These are phyloP conservation scores for Linnemannia schmuckeri DNA, from an alignment of 192 early-diverging fungal genomes.

Conservation along the genomic window DNA sequence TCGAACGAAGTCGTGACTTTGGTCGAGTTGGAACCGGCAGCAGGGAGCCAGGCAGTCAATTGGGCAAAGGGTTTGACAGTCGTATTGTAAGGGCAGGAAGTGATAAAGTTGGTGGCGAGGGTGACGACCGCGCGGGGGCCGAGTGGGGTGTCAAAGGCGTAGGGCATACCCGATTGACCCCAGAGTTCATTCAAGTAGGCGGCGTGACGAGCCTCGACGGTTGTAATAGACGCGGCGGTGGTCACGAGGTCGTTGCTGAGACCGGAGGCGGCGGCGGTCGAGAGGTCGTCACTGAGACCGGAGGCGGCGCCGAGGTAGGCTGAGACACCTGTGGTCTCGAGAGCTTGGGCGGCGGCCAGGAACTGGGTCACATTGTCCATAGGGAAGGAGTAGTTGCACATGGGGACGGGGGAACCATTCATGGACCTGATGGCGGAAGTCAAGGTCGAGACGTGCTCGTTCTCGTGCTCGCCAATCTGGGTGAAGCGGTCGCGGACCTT, in stretches of 20 bases:
- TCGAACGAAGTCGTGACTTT: slow-evolving; percentile 10
- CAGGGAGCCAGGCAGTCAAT: slow-evolving; percentile 21
- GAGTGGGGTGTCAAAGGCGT: slow-evolving; percentile 29
- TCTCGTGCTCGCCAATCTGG: slow-evolving; percentile 31
- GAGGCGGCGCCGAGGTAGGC: slow-evolving; percentile 64
- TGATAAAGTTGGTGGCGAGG: slow-evolving; percentile 13
- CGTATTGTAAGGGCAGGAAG: slow-evolving; percentile 12
- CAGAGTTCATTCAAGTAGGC: slow-evolving; percentile 26
- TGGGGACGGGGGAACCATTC: slow-evolving; percentile 18
- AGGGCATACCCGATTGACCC: slow-evolving; percentile 13
- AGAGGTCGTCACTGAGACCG: not conserved
- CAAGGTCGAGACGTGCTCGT: slow-evolving; percentile 21
- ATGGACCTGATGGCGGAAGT: slow-evolving; percentile 20
- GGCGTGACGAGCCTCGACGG: slow-evolving; percentile 34
- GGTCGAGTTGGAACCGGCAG: not conserved
- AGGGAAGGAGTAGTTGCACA: slow-evolving; percentile 32
- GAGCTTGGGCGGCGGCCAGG: slow-evolving; percentile 61
- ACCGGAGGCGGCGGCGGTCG: slow-evolving; percentile 22
- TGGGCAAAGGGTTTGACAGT: slow-evolving; percentile 13
- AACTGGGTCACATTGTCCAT: slow-evolving; percentile 58
- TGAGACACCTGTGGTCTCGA: slow-evolving; percentile 64
- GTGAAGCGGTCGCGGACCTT: slow-evolving; percentile 20
- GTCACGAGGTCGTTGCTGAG: slow-evolving; percentile 5
- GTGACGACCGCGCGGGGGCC: slow-evolving; percentile 4
- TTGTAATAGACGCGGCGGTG: not conserved